Conservation (phyloP, 2,329 filamentous ascomycete species). For the Aulographum hederae region DNA sequence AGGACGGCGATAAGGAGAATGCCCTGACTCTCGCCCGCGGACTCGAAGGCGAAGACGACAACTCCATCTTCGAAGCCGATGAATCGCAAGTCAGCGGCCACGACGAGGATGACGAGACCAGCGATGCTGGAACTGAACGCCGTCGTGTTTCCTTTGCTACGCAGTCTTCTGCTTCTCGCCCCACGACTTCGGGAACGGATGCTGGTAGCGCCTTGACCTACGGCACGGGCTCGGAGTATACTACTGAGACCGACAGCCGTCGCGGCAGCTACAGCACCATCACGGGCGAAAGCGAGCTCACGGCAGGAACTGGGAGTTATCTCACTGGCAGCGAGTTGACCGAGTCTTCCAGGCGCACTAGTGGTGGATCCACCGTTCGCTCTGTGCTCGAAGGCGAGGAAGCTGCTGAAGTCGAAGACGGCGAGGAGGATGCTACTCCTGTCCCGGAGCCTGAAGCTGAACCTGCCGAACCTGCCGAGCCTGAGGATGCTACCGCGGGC, state of each 20-base stretch:
- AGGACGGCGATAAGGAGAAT: conserved; percentile 26
- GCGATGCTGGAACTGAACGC: conserved; percentile 21
- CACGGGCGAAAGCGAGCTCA: conserved; percentile 21
- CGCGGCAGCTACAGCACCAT: conserved; percentile 21
- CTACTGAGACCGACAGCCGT: too few relatives aligned
- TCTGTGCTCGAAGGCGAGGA: conserved; percentile 15
- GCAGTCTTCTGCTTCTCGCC: conserved; percentile 8
- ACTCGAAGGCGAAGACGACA: too few relatives aligned
- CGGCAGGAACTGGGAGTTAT: conserved; percentile 29
- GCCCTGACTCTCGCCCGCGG: too few relatives aligned
- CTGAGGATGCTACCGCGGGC: conserved; percentile 8
- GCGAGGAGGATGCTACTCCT: conserved; percentile 8
- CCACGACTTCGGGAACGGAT: conserved; percentile 6
- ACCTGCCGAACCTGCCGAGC: conserved; percentile 11
- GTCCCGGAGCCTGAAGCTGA: conserved; percentile 5
- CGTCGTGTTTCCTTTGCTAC: too few relatives aligned
- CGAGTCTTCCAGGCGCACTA: conserved; percentile 20
- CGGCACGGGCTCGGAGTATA: too few relatives aligned
- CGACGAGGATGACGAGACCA: conserved; percentile 6
- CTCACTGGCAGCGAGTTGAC: conserved; percentile 25
- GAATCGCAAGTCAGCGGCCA: neutral
- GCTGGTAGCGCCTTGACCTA: too few relatives aligned
- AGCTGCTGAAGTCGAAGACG: conserved; percentile 12
- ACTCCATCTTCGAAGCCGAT: too few relatives aligned
- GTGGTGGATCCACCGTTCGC: conserved; percentile 20